These are phyloP conservation scores for Coelastrella sp. DNA, from an alignment of 139 green algal genomes.

Conservation along the genomic window DNA sequence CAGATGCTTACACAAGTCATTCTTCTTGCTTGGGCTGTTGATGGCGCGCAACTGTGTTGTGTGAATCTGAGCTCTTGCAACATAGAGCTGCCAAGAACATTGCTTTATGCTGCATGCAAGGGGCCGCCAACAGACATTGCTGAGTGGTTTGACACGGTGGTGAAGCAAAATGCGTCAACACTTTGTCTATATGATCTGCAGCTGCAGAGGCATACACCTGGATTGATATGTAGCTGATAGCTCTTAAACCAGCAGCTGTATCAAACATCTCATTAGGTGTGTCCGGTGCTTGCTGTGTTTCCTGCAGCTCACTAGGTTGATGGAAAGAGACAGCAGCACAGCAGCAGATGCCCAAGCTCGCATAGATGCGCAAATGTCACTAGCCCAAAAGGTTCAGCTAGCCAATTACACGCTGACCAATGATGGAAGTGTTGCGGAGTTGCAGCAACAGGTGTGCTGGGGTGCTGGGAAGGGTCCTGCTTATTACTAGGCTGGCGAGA, in stretches of 20 bases:
- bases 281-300: background rate
- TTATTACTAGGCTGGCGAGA: too few relatives aligned
- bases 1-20: too few relatives aligned
- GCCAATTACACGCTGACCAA: constrained; percentile 79
- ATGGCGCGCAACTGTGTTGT: too few relatives aligned
- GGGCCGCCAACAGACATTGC: too few relatives aligned
- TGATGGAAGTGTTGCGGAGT: constrained; percentile 51
- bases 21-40: too few relatives aligned
- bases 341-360: constrained; percentile 59
- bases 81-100: too few relatives aligned
- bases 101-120: too few relatives aligned
- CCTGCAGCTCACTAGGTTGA: constrained; percentile 72
- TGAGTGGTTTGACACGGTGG: too few relatives aligned
- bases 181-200: too few relatives aligned
- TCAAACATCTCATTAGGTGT: background rate
- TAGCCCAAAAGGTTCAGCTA: constrained; percentile 65
- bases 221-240: background rate
- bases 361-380: constrained; percentile 78
- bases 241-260: background rate
- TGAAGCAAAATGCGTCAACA: too few relatives aligned
- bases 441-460: constrained; percentile 56
- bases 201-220: background rate
- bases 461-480: too few relatives aligned
- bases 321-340: constrained; percentile 64
- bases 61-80: too few relatives aligned